phyloP scores from a whole-genome alignment of 2,329 filamentous ascomycete genomes.

The Calonectria hawksworthii region DNA sequence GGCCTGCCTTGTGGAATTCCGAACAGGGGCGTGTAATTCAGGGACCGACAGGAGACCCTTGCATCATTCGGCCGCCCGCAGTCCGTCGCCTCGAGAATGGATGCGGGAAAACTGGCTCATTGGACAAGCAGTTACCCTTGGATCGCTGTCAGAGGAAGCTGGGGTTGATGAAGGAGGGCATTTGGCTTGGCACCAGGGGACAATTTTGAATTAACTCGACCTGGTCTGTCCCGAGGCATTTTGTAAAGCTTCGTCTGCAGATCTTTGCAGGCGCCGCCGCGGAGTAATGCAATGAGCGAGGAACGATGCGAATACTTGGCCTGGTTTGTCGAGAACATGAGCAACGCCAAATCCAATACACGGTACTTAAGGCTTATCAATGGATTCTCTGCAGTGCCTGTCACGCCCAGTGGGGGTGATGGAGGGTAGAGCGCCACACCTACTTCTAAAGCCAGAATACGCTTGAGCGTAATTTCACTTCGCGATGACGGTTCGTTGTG shows the following conservation, averaged over 20 bases:
- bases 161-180: neutral
- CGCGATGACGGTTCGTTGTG: slow-evolving; percentile 2
- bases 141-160: neutral
- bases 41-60: slow-evolving; percentile 7
- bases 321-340: neutral
- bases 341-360: neutral
- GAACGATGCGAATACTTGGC: neutral
- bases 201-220: neutral
- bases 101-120: neutral
- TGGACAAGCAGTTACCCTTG: neutral
- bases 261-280: neutral
- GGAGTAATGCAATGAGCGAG: neutral
- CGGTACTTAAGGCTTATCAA: neutral
- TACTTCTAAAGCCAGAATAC: neutral
- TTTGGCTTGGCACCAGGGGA: neutral
- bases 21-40: slow-evolving; percentile 10
- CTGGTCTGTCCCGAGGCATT: slow-evolving; percentile 2
- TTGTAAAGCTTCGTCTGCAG: neutral
- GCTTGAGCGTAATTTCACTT: slow-evolving; percentile 29
- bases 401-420: neutral
- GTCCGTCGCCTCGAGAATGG: neutral
- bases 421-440: slow-evolving; percentile 5
- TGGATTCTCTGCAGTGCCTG: neutral
- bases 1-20: neutral
- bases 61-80: neutral